Base-by-base conservation (phyloP, 345 rosid species). In the Salix caprea region DNA sequence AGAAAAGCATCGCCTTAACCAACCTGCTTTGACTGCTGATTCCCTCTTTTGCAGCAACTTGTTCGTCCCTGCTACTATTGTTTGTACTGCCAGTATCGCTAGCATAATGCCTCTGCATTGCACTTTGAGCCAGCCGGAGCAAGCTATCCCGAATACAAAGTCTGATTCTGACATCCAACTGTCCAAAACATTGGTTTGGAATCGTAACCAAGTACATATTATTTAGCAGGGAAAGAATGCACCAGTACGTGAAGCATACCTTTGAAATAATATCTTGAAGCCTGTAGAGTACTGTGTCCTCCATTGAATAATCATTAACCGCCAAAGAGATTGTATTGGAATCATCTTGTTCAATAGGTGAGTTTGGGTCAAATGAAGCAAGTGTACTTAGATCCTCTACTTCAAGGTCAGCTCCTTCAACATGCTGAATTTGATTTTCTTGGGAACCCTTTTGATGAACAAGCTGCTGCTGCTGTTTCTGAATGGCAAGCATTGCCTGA, bases 401-500 rank as follows among this genome's bases (percentile, higher is more conserved):
- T 64, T 78, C 90, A 77, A 80, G 71, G 79, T 78, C 85, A 67
- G 88, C 78, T 74, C 84, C 91, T 73, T 81, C 87, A 78, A 78
- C 82, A 76, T 72, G 83, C 78, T 80, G 90, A 54, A 78, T 82
- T 72, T 83, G 87, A 81, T 76, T 86, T 82, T 86, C 90, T 76
- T 81, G 84, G 81, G 85, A 39, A 73, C 66, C 62, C 58, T 78
- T 86, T 78, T 87, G 87, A 74, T 85, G 85, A 76, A 78, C 75
- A 82, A 92, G 88, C 83, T 92, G 95, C 88, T 87, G 89, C 54
- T 84, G 92, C 82, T 96, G 97, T 79, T 91, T 87, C 85, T 90
- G 92, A 81, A 96, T 92, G 74, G 99, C 99, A 85, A 92, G 90
- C 90, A 96, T 81, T 76, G 99, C 99, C 84, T 88, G 99, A 92